A percentile compares a stretch with the other conserved stretches of the same genome.
These are phyloP conservation scores for Phialocephala sp. DNA, from an alignment of 2,329 filamentous ascomycete species.

Conservation along the genomic window DNA sequence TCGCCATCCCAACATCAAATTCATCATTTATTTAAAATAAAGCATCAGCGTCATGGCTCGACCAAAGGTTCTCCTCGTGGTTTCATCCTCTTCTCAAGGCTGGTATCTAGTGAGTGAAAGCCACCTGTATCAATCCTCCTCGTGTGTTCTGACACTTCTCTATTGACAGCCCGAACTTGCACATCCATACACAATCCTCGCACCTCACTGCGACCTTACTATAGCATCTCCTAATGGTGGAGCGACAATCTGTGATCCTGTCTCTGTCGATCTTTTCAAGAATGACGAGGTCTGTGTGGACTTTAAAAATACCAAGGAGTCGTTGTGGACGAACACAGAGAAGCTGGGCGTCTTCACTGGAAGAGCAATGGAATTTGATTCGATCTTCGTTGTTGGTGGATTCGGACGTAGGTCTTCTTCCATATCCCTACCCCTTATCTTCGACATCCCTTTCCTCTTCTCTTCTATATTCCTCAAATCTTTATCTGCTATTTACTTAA, in stretches of 20 bases:
- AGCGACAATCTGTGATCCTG: constrained; percentile 49
- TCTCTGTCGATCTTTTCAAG: constrained; percentile 49
- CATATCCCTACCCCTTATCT: too few species aligned
- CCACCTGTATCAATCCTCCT: not conserved
- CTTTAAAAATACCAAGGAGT: constrained; percentile 51
- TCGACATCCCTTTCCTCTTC: too few species aligned
- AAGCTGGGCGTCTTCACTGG: constrained; percentile 53
- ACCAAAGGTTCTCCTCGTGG: constrained; percentile 55
- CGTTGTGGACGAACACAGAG: constrained; percentile 57
- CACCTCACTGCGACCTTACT: constrained; percentile 46
- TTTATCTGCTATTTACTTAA: too few species aligned
- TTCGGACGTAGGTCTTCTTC: constrained; percentile 53
- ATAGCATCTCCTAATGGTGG: constrained; percentile 51
- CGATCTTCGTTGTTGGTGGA: constrained; percentile 62
- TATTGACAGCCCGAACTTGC: constrained; percentile 51
- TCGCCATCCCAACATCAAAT: too few species aligned
- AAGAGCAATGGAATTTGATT: constrained; percentile 55
- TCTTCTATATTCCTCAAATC: too few species aligned
- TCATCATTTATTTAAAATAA: too few species aligned
- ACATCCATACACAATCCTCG: constrained; percentile 50
- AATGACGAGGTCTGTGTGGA: constrained; percentile 45
- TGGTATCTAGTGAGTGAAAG: constrained; percentile 52
- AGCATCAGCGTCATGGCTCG: not conserved
- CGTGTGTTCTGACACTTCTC: too few species aligned
- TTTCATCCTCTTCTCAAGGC: constrained; percentile 55